These are phyloP conservation scores for Penicillium ochrochloron DNA, from an alignment of 495 filamentous ascomycete genomes.

Conservation along the genomic window DNA sequence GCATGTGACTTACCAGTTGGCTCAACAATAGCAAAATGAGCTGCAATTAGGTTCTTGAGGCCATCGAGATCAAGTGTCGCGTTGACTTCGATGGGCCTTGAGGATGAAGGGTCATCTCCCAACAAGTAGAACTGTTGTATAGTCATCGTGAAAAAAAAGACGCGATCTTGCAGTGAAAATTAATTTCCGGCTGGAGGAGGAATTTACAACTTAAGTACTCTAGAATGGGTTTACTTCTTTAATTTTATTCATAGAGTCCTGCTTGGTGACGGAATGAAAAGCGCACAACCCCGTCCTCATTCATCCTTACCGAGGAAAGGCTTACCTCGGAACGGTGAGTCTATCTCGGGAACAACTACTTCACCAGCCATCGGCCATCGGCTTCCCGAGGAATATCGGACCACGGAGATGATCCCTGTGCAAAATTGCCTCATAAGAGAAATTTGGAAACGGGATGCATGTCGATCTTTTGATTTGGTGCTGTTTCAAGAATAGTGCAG, in stretches of 20 bases:
- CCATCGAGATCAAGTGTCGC: slow-evolving; percentile 25
- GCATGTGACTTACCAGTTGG: background rate
- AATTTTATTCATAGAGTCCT: background rate
- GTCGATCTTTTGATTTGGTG: background rate
- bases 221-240: background rate
- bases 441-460: background rate
- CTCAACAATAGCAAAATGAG: slow-evolving; percentile 37
- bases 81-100: slow-evolving; percentile 32
- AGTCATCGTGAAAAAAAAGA: slow-evolving; percentile 27
- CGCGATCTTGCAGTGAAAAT: background rate
- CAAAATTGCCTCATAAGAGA: background rate
- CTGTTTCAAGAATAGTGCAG: background rate
- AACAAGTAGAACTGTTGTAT: slow-evolving; percentile 42
- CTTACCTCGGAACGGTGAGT: background rate
- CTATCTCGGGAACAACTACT: background rate
- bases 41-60: slow-evolving; percentile 39
- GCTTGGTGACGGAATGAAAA: background rate
- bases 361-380: background rate
- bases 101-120: slow-evolving; percentile 38
- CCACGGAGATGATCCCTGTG: background rate
- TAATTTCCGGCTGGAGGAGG: background rate
- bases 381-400: background rate
- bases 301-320: background rate
- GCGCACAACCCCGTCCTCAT: background rate
- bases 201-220: background rate